A percentile compares a stretch with the other conserved stretches of the same genome.
Conservation (phyloP, 805 yeast species). For the Kuraishia borneana region DNA sequence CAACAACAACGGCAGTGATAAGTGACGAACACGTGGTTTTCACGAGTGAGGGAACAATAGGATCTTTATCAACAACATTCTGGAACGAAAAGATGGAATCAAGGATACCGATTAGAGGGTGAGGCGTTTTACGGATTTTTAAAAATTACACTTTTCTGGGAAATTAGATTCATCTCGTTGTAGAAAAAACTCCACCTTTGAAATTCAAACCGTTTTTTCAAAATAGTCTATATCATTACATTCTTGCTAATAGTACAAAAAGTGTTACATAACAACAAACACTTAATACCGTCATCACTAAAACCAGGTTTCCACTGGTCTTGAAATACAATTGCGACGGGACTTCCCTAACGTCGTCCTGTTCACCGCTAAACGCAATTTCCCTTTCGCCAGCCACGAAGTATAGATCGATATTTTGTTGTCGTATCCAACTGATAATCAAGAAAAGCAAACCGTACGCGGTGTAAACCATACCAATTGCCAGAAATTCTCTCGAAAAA, state of each 20-base stretch:
- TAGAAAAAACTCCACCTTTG: no score
- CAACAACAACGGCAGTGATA: background rate
- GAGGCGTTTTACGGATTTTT: slow-evolving; percentile 36
- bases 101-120: no score
- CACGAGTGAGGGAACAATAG: background rate
- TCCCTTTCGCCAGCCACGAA: slow-evolving; percentile 11
- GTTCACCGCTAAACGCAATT: slow-evolving; percentile 9
- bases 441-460: slow-evolving; percentile 41
- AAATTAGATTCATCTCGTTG: no score
- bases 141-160: no score
- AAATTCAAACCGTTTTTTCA: no score
- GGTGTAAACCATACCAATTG: slow-evolving; percentile 57
- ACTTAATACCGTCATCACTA: slow-evolving; percentile 40
- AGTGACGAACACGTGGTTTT: background rate
- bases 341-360: slow-evolving; percentile 4
- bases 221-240: no score
- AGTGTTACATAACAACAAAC: slow-evolving; percentile 37
- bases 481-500: slow-evolving; percentile 51
- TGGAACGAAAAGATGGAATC: background rate
- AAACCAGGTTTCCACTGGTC: slow-evolving; percentile 53
- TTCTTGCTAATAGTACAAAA: slow-evolving; percentile 34
- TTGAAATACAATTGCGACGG: slow-evolving; percentile 22
- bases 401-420: slow-evolving; percentile 19
- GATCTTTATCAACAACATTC: background rate
- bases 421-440: slow-evolving; percentile 22